A percentile compares a stretch with the other conserved stretches of the same genome.
Conservation (phyloP, 2,329 filamentous ascomycete genomes). For the Aspergillus fumigatiaffinis region DNA sequence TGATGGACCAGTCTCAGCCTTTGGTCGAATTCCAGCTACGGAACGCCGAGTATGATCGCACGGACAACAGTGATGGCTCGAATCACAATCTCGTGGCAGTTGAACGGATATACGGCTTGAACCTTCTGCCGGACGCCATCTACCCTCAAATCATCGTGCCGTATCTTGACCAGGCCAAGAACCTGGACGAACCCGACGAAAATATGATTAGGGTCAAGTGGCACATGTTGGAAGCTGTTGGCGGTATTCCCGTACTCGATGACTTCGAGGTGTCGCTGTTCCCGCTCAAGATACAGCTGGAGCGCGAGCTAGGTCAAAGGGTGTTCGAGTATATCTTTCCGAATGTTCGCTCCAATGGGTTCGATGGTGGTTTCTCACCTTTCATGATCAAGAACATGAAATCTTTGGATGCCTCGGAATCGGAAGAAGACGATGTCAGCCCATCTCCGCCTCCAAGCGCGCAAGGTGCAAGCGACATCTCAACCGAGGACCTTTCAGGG, state of each 20-base stretch:
- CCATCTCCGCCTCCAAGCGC: conserved; percentile 30
- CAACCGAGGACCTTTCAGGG: conserved; percentile 48
- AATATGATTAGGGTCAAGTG: conserved; percentile 95
- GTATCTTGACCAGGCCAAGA: conserved; percentile 66
- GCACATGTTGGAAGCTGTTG: conserved; percentile 97
- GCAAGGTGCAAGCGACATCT: conserved; percentile 37
- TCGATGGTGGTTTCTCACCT: conserved; percentile 48
- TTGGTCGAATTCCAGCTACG: conserved; percentile 90
- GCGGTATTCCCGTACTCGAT: conserved; percentile 94
- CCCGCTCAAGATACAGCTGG: conserved; percentile 88
- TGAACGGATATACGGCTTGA: conserved; percentile 81
- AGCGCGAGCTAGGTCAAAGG: conserved; percentile 86
- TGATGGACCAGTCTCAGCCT: conserved; percentile 80
- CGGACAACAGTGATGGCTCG: conserved; percentile 94
- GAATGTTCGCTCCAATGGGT: conserved; percentile 59
- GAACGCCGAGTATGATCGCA: conserved; percentile 88
- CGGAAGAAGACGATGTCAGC: conserved; percentile 40
- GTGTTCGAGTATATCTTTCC: conserved; percentile 98
- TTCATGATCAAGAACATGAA: conserved; percentile 53
- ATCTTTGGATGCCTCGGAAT: conserved; percentile 42
- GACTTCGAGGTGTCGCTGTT: conserved; percentile 93
- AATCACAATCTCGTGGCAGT: conserved; percentile 91
- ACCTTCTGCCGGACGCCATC: conserved; percentile 81
- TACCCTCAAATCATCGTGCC: conserved; percentile 96
- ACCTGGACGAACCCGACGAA: conserved; percentile 54